Conservation (phyloP, 495 filamentous ascomycete genomes). For the Peziza echinospora region DNA sequence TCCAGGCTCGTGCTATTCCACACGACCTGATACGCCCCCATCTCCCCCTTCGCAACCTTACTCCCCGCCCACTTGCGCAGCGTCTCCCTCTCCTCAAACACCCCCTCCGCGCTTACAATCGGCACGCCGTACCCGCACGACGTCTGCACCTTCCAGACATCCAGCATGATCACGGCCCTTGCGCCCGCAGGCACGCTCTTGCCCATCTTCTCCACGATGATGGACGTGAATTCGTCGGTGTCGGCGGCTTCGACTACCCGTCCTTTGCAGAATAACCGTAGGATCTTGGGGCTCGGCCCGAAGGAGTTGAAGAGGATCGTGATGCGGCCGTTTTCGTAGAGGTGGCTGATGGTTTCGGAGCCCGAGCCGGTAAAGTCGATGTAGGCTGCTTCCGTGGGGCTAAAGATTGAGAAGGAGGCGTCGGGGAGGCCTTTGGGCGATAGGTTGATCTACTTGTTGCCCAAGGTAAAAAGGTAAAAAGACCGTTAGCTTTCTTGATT, state of each 20-base stretch:
- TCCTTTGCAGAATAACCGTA: conserved; percentile 48
- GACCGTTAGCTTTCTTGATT: too few species aligned
- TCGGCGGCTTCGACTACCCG: conserved; percentile 34
- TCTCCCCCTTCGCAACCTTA: conserved; percentile 21
- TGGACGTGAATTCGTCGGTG: conserved; percentile 25
- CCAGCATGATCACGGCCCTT: conserved; percentile 40
- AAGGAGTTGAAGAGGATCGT: conserved; percentile 55
- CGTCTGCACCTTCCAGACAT: conserved; percentile 43
- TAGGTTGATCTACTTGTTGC: conserved; percentile 31
- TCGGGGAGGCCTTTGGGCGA: conserved; percentile 44
- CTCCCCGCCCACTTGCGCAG: conserved; percentile 25
- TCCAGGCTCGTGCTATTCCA: conserved; percentile 32
- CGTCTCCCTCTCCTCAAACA: conserved; percentile 21
- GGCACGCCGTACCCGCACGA: conserved; percentile 38
- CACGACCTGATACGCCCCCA: conserved; percentile 27
- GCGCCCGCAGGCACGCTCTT: conserved; percentile 21
- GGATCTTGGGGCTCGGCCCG: conserved; percentile 37
- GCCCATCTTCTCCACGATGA: conserved; percentile 27
- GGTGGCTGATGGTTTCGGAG: conserved; percentile 46
- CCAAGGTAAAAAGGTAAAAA: too few species aligned
- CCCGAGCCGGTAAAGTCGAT: conserved; percentile 51
- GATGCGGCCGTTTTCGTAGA: conserved; percentile 54
- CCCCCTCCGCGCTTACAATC: conserved; percentile 10
- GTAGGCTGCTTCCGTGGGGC: conserved; percentile 40
- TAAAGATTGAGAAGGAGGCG: conserved; percentile 36